These are phyloP conservation scores for Pichia sp. DNA, from an alignment of 1,139 yeast genomes.

Conservation along the genomic window DNA sequence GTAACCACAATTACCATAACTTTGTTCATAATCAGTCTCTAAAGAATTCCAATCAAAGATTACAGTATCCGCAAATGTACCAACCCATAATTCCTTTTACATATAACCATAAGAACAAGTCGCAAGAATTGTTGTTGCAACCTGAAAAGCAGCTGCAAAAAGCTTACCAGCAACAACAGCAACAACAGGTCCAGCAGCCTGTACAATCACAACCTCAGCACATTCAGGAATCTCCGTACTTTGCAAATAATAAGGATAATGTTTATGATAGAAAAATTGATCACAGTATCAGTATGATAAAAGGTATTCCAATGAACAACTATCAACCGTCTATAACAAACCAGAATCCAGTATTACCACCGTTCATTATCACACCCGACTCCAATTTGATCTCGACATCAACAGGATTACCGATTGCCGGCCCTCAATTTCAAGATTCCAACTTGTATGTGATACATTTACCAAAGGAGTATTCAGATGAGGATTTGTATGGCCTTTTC, in stretches of 20 bases:
- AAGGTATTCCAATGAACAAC: background rate
- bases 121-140: constrained; percentile 10
- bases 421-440: constrained; percentile 48
- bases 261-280: background rate
- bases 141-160: constrained; percentile 1
- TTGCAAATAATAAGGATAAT: background rate
- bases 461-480: constrained; percentile 40
- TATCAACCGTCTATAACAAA: background rate
- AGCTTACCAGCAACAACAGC: background rate
- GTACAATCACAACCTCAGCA: background rate
- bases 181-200: constrained; percentile 1
- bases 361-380: constrained; percentile 27
- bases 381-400: constrained; percentile 26
- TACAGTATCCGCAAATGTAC: constrained; percentile 7
- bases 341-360: constrained; percentile 11
- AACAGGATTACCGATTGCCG: constrained; percentile 34
- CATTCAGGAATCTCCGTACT: background rate
- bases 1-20: background rate
- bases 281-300: background rate
- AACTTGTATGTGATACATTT: constrained; percentile 55
- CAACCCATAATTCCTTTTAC: constrained; percentile 11
- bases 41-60: constrained; percentile 2
- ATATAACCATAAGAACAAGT: constrained; percentile 8
- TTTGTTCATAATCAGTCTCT: background rate
- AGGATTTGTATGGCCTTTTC: constrained; percentile 31